A percentile compares a stretch with the other conserved stretches of the same genome.
Conservation (phyloP, 148 eudicot genomes). For the Amaranthus cruentus region DNA sequence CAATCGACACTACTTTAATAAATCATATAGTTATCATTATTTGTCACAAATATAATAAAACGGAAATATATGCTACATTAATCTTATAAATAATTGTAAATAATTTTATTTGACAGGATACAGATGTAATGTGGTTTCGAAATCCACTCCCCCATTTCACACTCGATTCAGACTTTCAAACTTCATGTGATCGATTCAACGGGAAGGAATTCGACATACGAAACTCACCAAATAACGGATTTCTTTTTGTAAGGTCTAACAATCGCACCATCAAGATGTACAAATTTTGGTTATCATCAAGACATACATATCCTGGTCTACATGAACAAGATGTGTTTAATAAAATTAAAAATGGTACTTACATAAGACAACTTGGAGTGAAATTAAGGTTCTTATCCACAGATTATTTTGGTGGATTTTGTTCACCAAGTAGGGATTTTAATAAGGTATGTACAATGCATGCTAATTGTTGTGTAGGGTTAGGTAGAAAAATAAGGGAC, state of each 20-base stretch:
- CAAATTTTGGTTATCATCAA: slow-evolving; percentile 43
- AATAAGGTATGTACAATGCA: slow-evolving; percentile 62
- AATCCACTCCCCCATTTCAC: slow-evolving; percentile 49
- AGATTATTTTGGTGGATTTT: slow-evolving; percentile 54
- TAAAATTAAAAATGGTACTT: slow-evolving; percentile 33
- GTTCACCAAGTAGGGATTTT: slow-evolving; percentile 48
- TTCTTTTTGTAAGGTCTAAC: slow-evolving; percentile 46
- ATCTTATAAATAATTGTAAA: background rate
- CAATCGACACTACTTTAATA: too few relatives aligned
- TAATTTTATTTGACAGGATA: slow-evolving; percentile 30
- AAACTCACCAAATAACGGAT: slow-evolving; percentile 51
- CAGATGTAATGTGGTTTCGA: slow-evolving; percentile 62
- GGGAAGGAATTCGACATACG: slow-evolving; percentile 24
- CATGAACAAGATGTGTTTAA: slow-evolving; percentile 64
- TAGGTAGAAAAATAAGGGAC: slow-evolving; percentile 44
- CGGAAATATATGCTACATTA: background rate
- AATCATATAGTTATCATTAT: too few relatives aligned
- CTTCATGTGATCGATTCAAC: slow-evolving; percentile 46
- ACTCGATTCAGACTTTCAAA: slow-evolving; percentile 47
- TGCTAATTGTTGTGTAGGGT: slow-evolving; percentile 64
- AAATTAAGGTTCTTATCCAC: slow-evolving; percentile 47
- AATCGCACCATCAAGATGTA: slow-evolving; percentile 37
- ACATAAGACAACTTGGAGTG: slow-evolving; percentile 29
- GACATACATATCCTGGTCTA: slow-evolving; percentile 26
- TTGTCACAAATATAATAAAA: too few relatives aligned